Base-by-base conservation (phyloP, 2,329 filamentous ascomycete genomes). In the Aplosporella prunicola region DNA sequence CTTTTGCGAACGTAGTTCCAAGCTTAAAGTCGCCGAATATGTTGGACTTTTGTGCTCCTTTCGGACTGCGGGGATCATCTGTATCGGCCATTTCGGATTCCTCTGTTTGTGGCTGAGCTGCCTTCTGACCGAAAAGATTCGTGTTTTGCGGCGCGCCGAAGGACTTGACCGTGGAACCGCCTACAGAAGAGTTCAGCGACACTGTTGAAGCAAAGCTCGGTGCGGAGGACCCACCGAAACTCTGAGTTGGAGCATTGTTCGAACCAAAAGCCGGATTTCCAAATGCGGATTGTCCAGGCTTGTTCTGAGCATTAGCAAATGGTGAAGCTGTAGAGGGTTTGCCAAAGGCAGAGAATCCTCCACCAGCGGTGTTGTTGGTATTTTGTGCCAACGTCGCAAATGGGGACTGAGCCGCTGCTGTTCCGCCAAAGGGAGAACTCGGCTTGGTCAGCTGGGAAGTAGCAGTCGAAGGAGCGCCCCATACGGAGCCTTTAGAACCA, bases 1-100 rank as follows among this genome's bases (percentile, higher is more conserved):
- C 79, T 7, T 69, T 67, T 49, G 78, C 76, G 61, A 85, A 86
- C 2, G 74, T 78, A 20, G 75, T 78, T 25, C 72, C 71, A 11
- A 85, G 64, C 47, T 81, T 80, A 60, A 85, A 85, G 0, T 73
- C 69, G 27, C 55, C 55, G 23, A 57, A 60, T 5, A 62, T 17
- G 47, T 45, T 9, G 48, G 40, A 8, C 48, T 49, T 15, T 9
- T 30, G 32, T 13, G 28, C 5, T 18, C 38, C 29, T 11, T 42
- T 28, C 7, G 34, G 25, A 9, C 23, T 31, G 45, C 44, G 42
- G 16, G 46, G 39, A n/a, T 43, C 40, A 23, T 43, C 46, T 17
- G 45, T 40, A 40, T 51, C 52, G 36, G 47, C 51, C 41, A 47
- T 52, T 18, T 55, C 53, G 3, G 55, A 55, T 10, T 51, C 48